Evolutionary conservation across 164 flowering plant species (phyloP).

Genomic region (Berberis thunbergii): DNA sequence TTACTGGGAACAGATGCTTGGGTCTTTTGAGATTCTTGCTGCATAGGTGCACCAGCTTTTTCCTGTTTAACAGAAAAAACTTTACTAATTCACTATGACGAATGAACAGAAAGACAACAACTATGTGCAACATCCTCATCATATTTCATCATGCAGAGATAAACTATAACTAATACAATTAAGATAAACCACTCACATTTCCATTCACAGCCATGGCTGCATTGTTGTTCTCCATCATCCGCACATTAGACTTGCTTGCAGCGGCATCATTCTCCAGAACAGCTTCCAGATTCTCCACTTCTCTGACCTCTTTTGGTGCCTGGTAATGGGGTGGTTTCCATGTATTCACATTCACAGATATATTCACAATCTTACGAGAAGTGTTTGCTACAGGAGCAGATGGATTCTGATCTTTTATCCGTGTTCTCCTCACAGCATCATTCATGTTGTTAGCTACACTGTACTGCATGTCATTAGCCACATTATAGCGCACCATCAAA

Average conservation of each 20-base stretch:
- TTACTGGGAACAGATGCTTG: slow-evolving; percentile 35
- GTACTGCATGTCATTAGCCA: slow-evolving; percentile 12
- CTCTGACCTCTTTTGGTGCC: slow-evolving; percentile 25
- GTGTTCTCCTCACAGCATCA: slow-evolving; percentile 15
- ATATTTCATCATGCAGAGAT: too few species aligned
- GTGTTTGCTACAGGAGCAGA: slow-evolving; percentile 25
- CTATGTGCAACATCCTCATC: too few species aligned
- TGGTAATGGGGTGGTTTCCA: slow-evolving; percentile 68
- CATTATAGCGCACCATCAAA: slow-evolving; percentile 13
- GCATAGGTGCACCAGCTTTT: slow-evolving; percentile 22
- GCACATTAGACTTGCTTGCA: slow-evolving; percentile 21
- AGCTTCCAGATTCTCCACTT: slow-evolving; percentile 21
- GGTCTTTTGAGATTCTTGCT: slow-evolving; percentile 30
- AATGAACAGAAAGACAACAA: neutral
- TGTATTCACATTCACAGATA: slow-evolving; percentile 53
- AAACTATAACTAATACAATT: too few species aligned
- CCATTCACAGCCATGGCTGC: slow-evolving; percentile 26
- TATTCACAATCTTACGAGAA: slow-evolving; percentile 48
- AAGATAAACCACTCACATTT: slow-evolving; percentile 43
- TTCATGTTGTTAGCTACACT: slow-evolving; percentile 35
- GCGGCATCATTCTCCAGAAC: slow-evolving; percentile 21
- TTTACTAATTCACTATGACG: neutral
- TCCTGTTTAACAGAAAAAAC: slow-evolving; percentile 28
- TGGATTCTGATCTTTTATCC: slow-evolving; percentile 34
- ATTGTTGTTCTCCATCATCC: slow-evolving; percentile 28